A percentile compares a stretch with the other conserved stretches of the same genome.
These are phyloP conservation scores for Tritrichomonas musculus DNA, from an alignment of 208 protist genomes.

Conservation along the genomic window DNA sequence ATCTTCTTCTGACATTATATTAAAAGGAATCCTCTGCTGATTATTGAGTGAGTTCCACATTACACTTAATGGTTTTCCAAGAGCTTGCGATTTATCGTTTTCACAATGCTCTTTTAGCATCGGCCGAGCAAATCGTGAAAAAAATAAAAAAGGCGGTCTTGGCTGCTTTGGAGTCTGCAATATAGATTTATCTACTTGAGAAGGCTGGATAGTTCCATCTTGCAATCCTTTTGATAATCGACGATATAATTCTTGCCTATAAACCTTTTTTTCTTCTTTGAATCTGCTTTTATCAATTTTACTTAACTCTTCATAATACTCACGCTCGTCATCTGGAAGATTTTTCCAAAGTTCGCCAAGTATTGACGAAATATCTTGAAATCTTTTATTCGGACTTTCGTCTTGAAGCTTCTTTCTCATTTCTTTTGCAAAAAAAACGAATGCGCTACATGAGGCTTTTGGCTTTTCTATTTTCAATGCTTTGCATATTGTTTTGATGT, in stretches of 20 bases:
- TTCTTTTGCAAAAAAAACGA: constrained; percentile 26
- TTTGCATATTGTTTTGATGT: background rate
- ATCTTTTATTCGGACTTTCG: background rate
- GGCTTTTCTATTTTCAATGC: background rate
- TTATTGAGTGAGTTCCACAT: constrained; percentile 17
- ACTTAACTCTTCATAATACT: background rate
- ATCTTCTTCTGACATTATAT: background rate
- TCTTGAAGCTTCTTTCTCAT: background rate
- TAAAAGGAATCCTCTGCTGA: background rate
- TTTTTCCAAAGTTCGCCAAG: background rate
- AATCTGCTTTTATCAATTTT: background rate
- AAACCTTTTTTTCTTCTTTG: constrained; percentile 19
- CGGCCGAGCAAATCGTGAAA: background rate
- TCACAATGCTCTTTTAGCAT: background rate
- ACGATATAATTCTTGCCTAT: background rate
- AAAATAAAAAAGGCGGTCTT: background rate
- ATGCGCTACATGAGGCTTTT: constrained; percentile 21
- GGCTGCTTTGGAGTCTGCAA: background rate
- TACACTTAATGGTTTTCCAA: background rate
- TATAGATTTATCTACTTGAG: background rate
- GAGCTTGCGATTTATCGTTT: background rate
- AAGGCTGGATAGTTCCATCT: constrained; percentile 12
- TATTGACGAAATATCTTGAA: background rate
- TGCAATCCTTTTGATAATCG: background rate
- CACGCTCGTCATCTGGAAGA: background rate